Conservation (phyloP, 768 basidiomycete species). For the Phaffia australis region DNA sequence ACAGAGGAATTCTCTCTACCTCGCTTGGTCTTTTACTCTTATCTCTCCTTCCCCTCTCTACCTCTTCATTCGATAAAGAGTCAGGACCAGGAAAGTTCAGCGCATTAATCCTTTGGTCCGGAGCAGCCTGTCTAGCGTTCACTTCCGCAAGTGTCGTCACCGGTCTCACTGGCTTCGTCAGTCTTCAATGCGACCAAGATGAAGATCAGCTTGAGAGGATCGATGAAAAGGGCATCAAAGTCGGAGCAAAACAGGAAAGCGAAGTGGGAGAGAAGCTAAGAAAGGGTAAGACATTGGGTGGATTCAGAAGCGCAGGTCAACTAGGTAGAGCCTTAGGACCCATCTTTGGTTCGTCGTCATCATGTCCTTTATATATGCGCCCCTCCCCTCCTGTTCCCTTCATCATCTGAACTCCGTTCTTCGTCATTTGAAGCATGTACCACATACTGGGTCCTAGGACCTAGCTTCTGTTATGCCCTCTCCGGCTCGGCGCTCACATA, state of each 20-base stretch:
- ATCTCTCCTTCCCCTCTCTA: constrained; percentile 55
- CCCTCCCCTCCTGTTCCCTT: not conserved
- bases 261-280: constrained; percentile 10
- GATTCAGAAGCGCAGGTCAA: constrained; percentile 86
- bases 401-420: not conserved
- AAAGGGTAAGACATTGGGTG: constrained; percentile 63
- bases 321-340: constrained; percentile 88
- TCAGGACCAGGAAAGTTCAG: constrained; percentile 41
- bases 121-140: constrained; percentile 77
- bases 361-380: not conserved
- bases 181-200: constrained; percentile 74
- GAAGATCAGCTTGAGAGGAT: constrained; percentile 43
- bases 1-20: constrained; percentile 65
- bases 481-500: constrained; percentile 27
- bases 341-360: constrained; percentile 53
- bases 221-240: constrained; percentile 48
- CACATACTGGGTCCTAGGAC: constrained; percentile 36
- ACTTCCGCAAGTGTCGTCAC: constrained; percentile 94
- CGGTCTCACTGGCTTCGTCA: constrained; percentile 79
- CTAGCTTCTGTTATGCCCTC: constrained; percentile 33
- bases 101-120: constrained; percentile 40
- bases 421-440: constrained; percentile 10
- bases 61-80: constrained; percentile 34
- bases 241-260: constrained; percentile 54
- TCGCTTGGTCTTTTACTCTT: constrained; percentile 59